Percentiles rank a stretch among this genome's conserved stretches.
Conservation (phyloP, 2,329 filamentous ascomycete genomes). For the Drechslerella stenobrocha region DNA sequence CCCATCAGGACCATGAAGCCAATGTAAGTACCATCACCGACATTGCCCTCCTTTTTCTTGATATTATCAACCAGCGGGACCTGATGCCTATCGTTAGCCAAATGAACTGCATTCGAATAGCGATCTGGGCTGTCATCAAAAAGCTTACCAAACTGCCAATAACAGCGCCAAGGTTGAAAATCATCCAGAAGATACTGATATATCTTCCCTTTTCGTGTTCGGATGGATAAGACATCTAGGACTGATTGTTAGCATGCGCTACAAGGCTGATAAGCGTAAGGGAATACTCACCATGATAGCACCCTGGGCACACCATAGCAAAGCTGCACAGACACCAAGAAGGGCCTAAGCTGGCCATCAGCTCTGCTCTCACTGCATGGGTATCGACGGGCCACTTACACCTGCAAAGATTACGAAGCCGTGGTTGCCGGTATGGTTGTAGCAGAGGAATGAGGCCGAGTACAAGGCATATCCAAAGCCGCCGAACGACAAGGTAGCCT, state of each 20-base stretch:
- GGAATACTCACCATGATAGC: constrained; percentile 66
- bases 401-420: constrained; percentile 78
- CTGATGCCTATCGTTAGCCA: constrained; percentile 30
- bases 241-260: neutral
- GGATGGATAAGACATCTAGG: constrained; percentile 74
- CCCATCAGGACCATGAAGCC: constrained; percentile 43
- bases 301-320: constrained; percentile 81
- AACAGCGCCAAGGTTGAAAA: constrained; percentile 89
- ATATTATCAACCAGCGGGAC: constrained; percentile 53
- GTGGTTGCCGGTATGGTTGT: constrained; percentile 68
- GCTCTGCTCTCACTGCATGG: constrained; percentile 4
- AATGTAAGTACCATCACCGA: constrained; percentile 45
- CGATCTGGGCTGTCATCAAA: neutral
- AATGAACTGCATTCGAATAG: neutral
- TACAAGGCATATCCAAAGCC: constrained; percentile 78
- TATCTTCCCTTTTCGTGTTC: constrained; percentile 83
- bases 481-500: constrained; percentile 69
- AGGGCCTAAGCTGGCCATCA: constrained; percentile 59
- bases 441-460: constrained; percentile 70
- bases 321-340: constrained; percentile 75
- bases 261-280: neutral
- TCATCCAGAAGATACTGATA: constrained; percentile 90
- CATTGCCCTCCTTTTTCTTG: constrained; percentile 50
- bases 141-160: constrained; percentile 69
- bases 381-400: constrained; percentile 11